Conservation (phyloP, 1,284 basidiomycete genomes). For the Anthracocystis panici-leucophaei region DNA sequence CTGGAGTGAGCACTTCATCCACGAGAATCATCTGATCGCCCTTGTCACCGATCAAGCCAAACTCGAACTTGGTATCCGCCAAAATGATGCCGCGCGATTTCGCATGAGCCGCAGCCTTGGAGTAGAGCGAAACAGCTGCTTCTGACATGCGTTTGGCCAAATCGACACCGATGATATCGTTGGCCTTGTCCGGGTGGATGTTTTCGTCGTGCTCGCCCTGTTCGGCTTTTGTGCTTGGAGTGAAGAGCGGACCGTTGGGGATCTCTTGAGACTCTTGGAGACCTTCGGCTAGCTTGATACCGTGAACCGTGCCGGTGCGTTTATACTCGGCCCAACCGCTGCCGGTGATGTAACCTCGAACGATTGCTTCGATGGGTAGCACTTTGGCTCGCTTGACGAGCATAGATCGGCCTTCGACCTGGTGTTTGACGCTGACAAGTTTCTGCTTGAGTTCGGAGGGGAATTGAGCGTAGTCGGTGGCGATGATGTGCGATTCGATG, state of each 20-base stretch:
- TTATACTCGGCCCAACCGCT: slow-evolving; percentile 97
- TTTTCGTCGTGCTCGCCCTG: slow-evolving; percentile 96
- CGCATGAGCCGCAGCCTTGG: slow-evolving; percentile 83
- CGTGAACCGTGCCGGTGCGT: slow-evolving; percentile 87
- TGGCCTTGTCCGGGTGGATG: slow-evolving; percentile 84
- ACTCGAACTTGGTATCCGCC: slow-evolving; percentile 94
- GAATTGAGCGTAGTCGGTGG: slow-evolving; percentile 56
- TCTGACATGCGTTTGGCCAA: slow-evolving; percentile 77
- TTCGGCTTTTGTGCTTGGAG: slow-evolving; percentile 96
- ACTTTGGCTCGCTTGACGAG: slow-evolving; percentile 90
- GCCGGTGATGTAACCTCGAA: slow-evolving; percentile 95
- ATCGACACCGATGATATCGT: slow-evolving; percentile 66
- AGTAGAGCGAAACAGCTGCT: slow-evolving; percentile 79
- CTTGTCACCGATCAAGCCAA: slow-evolving; percentile 75
- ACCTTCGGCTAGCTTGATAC: slow-evolving; percentile 80
- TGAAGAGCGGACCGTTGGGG: slow-evolving; percentile 80
- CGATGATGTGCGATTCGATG: slow-evolving; percentile 65
- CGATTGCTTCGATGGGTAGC: slow-evolving; percentile 95
- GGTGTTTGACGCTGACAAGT: slow-evolving; percentile 55
- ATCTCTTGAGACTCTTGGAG: slow-evolving; percentile 83
- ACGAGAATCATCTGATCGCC: slow-evolving; percentile 80
- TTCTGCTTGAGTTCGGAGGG: slow-evolving; percentile 50
- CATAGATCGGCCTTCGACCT: slow-evolving; percentile 88
- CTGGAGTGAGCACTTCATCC: slow-evolving; percentile 95
- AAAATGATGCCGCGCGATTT: slow-evolving; percentile 85